These are phyloP conservation scores for Penicillium ucsense DNA, from an alignment of 495 filamentous ascomycete genomes.

Conservation along the genomic window DNA sequence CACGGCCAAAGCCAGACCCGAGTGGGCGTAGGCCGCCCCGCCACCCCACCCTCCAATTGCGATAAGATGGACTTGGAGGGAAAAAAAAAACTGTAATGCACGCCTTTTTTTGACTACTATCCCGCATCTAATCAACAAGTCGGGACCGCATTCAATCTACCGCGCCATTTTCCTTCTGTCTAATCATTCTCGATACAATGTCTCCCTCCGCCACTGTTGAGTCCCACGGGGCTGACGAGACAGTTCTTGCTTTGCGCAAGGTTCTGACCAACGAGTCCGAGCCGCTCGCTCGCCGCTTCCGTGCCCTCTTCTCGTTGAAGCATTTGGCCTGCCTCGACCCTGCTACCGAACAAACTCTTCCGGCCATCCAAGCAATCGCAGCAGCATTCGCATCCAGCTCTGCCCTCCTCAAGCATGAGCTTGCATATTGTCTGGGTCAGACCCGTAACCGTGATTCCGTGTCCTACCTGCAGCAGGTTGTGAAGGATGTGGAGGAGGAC, in stretches of 20 bases:
- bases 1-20: slow-evolving; percentile 10
- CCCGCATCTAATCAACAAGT: neutral
- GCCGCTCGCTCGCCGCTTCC: slow-evolving; percentile 83
- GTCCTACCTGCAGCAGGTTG: slow-evolving; percentile 61
- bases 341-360: slow-evolving; percentile 49
- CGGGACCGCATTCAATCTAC: too few relatives aligned
- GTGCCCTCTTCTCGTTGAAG: slow-evolving; percentile 96
- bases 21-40: slow-evolving; percentile 17
- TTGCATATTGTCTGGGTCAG: slow-evolving; percentile 96
- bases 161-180: neutral
- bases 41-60: slow-evolving; percentile 22
- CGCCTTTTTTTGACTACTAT: slow-evolving; percentile 4
- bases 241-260: slow-evolving; percentile 55
- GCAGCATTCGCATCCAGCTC: slow-evolving; percentile 78
- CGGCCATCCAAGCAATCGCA: slow-evolving; percentile 87
- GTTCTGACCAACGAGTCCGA: slow-evolving; percentile 68
- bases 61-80: slow-evolving; percentile 19
- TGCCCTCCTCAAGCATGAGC: slow-evolving; percentile 83
- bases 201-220: slow-evolving; percentile 13
- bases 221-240: slow-evolving; percentile 16
- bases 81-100: slow-evolving; percentile 10
- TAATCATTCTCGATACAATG: slow-evolving; percentile 3
- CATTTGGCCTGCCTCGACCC: slow-evolving; percentile 68
- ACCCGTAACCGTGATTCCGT: slow-evolving; percentile 66
- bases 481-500: slow-evolving; percentile 73